phyloP scores from a whole-genome alignment of 495 filamentous ascomycete species.

The Parathielavia appendiculata region DNA sequence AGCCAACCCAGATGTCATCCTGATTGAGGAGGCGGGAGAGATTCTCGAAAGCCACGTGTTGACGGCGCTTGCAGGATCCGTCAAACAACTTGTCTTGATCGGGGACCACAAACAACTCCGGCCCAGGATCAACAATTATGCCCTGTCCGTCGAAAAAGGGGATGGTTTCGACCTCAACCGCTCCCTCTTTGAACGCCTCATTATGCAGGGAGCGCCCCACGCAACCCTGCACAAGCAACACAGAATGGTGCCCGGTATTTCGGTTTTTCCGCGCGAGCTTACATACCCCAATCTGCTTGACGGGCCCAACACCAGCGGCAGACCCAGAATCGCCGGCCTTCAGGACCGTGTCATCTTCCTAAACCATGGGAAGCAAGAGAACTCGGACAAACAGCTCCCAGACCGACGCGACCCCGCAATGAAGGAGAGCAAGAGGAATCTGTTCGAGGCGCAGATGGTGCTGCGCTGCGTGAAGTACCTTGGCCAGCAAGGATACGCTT shows the following conservation, averaged over 20 bases:
- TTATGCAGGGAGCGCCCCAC: slow-evolving; percentile 51
- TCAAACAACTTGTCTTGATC: slow-evolving; percentile 66
- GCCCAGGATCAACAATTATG: slow-evolving; percentile 63
- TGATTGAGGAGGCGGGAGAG: slow-evolving; percentile 78
- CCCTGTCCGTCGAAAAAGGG: slow-evolving; percentile 60
- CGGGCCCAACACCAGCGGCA: slow-evolving; percentile 45
- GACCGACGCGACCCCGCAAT: slow-evolving; percentile 50
- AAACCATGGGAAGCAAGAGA: slow-evolving; percentile 55
- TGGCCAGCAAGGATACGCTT: slow-evolving; percentile 69
- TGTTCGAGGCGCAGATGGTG: slow-evolving; percentile 63
- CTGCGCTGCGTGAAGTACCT: slow-evolving; percentile 66
- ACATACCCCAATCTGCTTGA: slow-evolving; percentile 64
- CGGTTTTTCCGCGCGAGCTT: slow-evolving; percentile 51
- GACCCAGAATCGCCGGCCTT: slow-evolving; percentile 54
- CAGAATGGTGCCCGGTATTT: slow-evolving; percentile 68
- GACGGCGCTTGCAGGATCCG: slow-evolving; percentile 53
- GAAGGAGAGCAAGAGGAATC: slow-evolving; percentile 56
- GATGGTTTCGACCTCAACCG: slow-evolving; percentile 65
- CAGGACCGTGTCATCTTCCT: slow-evolving; percentile 61
- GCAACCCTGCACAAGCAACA: slow-evolving; percentile 59
- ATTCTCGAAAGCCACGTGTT: slow-evolving; percentile 68
- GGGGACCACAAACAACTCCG: slow-evolving; percentile 76
- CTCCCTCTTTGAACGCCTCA: slow-evolving; percentile 68
- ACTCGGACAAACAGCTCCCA: slow-evolving; percentile 32
- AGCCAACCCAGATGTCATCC: slow-evolving; percentile 49